Conservation (phyloP, 2,329 filamentous ascomycete genomes). For the Hymenoscyphus linearis region DNA sequence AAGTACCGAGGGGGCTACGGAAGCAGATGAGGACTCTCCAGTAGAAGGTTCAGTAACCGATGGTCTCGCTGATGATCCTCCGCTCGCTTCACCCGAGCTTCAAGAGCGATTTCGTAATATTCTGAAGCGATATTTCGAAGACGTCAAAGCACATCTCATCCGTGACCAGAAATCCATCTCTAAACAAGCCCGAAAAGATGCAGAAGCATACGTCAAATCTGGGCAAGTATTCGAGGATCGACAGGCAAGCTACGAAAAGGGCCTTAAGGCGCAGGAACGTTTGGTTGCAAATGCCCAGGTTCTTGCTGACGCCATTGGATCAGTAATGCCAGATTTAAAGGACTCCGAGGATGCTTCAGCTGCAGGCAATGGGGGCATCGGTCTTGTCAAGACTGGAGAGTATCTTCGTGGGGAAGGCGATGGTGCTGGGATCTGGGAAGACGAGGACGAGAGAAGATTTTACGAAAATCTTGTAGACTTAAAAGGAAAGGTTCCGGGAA, state of each 20-base stretch:
- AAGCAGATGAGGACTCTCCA: conserved; percentile 43
- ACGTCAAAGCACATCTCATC: conserved; percentile 81
- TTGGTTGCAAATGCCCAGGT: conserved; percentile 85
- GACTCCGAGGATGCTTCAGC: conserved; percentile 69
- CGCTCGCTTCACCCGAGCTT: conserved; percentile 69
- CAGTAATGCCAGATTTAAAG: conserved; percentile 89
- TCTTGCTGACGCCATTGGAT: conserved; percentile 79
- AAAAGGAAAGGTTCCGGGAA: conserved; percentile 90
- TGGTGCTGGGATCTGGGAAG: conserved; percentile 94
- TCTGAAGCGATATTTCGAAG: conserved; percentile 82
- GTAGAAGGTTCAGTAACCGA: conserved; percentile 43
- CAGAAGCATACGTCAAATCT: conserved; percentile 96
- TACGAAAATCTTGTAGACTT: conserved; percentile 96
- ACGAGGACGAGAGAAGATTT: conserved; percentile 95
- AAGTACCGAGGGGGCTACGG: conserved; percentile 36
- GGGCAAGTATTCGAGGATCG: conserved; percentile 98
- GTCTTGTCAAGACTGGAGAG: conserved; percentile 88
- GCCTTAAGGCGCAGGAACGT: conserved; percentile 86
- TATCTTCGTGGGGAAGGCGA: conserved; percentile 88
- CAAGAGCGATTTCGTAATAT: conserved; percentile 84
- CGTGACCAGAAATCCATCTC: conserved; percentile 89
- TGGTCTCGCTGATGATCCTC: conserved; percentile 55
- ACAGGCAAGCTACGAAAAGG: conserved; percentile 91
- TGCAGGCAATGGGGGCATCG: conserved; percentile 71
- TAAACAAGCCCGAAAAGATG: conserved; percentile 86